Percentiles rank a stretch among this genome's conserved stretches.
phyloP scores from a whole-genome alignment of 1,284 basidiomycete species.

The Anthracocystis setariae region DNA sequence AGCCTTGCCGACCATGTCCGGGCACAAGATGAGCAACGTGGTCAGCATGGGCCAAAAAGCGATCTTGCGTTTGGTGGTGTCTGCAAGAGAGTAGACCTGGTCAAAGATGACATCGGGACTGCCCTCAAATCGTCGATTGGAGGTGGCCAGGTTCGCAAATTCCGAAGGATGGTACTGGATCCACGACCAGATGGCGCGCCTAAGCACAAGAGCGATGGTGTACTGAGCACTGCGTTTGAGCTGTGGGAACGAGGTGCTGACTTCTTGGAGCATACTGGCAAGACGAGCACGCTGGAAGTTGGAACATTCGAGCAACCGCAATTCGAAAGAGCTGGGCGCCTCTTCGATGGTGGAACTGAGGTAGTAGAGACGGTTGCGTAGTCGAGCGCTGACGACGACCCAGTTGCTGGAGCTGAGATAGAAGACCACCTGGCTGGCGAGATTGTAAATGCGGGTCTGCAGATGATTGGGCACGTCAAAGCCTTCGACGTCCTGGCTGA shows the following conservation, averaged over 20 bases:
- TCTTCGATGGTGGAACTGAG: constrained; percentile 72
- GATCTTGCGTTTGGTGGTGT: constrained; percentile 72
- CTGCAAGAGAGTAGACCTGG: constrained; percentile 61
- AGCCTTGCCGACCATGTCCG: constrained; percentile 75
- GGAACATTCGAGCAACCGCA: constrained; percentile 74
- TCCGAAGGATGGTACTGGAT: constrained; percentile 83
- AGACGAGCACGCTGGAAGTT: constrained; percentile 69
- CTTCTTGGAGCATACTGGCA: constrained; percentile 71
- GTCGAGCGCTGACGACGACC: constrained; percentile 79
- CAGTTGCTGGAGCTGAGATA: constrained; percentile 91
- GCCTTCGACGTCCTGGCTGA: constrained; percentile 33
- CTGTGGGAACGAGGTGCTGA: constrained; percentile 84
- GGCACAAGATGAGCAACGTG: constrained; percentile 79
- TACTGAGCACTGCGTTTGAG: constrained; percentile 81
- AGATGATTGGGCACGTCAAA: constrained; percentile 42
- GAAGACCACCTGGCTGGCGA: constrained; percentile 80
- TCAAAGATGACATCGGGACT: constrained; percentile 67
- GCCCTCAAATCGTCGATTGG: constrained; percentile 63
- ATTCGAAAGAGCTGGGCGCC: constrained; percentile 75
- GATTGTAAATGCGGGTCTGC: constrained; percentile 67
- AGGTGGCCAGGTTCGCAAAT: constrained; percentile 77
- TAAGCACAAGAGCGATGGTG: constrained; percentile 78
- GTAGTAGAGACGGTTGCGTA: constrained; percentile 78
- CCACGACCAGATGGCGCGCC: constrained; percentile 91
- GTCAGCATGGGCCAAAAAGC: constrained; percentile 84